Conservation (phyloP, 148 eudicot species). For the Silene uniflora region DNA sequence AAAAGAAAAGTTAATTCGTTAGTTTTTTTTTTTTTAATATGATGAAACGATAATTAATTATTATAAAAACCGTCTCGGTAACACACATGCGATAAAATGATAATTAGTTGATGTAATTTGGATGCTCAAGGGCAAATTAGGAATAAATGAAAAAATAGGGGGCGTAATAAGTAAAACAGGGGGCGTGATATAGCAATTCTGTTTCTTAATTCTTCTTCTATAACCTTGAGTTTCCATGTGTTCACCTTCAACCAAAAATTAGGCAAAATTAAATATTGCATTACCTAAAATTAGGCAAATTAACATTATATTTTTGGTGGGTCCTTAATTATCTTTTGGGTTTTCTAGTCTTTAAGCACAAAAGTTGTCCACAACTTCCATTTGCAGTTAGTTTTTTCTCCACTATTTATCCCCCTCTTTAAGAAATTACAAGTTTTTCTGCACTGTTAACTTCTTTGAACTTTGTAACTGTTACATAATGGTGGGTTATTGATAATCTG, state of each 20-base stretch:
- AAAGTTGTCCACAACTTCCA: constrained; percentile 9
- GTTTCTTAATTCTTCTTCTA: too few species aligned
- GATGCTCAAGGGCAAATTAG: too few species aligned
- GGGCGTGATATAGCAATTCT: too few species aligned
- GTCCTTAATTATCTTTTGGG: constrained; percentile 1
- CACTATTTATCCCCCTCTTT: constrained; percentile 5
- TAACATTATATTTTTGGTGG: constrained; percentile 6
- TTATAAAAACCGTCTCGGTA: too few species aligned
- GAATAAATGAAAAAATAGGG: too few species aligned
- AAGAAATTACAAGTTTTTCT: neutral
- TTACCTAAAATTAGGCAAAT: neutral
- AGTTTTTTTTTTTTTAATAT: too few species aligned
- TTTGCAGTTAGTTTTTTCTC: constrained; percentile 23
- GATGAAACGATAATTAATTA: too few species aligned
- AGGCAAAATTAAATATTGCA: neutral
- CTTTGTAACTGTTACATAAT: constrained; percentile 11
- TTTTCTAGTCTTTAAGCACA: constrained; percentile 11
- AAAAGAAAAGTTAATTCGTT: too few species aligned
- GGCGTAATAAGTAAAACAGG: too few species aligned
- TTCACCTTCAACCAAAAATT: neutral
- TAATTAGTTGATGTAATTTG: too few species aligned
- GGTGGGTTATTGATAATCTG: constrained; percentile 10
- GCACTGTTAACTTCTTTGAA: neutral
- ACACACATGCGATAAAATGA: too few species aligned
- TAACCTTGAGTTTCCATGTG: too few species aligned